phyloP scores from a whole-genome alignment of 2,329 filamentous ascomycete genomes.

The Colletotrichum sp. region DNA sequence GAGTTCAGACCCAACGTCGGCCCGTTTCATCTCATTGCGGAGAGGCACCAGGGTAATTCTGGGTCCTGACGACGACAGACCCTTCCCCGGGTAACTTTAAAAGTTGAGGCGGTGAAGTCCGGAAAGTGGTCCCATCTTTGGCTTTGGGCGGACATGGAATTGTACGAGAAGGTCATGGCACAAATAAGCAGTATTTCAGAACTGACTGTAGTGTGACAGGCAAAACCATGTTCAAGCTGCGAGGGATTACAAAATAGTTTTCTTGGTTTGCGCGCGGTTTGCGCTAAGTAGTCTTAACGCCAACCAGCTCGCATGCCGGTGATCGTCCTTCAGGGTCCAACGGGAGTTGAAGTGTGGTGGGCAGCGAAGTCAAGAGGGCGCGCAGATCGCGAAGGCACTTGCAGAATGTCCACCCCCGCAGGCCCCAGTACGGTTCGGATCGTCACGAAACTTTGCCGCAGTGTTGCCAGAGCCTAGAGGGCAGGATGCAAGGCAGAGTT shows the following conservation, averaged over 20 bases:
- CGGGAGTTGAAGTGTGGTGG: background rate
- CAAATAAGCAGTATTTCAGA: background rate
- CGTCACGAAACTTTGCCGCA: constrained; percentile 3
- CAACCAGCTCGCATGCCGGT: background rate
- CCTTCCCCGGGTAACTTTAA: background rate
- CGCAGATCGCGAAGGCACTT: constrained; percentile 15
- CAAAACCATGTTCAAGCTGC: background rate
- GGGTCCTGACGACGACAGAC: background rate
- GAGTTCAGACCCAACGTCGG: background rate
- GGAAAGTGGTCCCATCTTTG: background rate
- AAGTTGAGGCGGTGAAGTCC: background rate
- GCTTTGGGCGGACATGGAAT: background rate
- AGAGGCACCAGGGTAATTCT: background rate
- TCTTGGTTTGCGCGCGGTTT: background rate
- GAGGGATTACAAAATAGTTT: background rate
- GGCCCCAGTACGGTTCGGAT: constrained; percentile 8
- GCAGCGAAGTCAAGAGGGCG: background rate
- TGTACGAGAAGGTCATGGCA: background rate
- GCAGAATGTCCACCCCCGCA: constrained; percentile 17
- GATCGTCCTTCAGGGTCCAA: constrained; percentile 15
- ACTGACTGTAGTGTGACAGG: background rate
- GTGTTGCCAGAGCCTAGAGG: background rate
- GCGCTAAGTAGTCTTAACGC: background rate
- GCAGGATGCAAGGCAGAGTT: background rate
- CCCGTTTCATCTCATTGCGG: background rate